These are phyloP conservation scores for Vitis hybrid DNA, from an alignment of 177 flowering plant species.

Conservation along the genomic window DNA sequence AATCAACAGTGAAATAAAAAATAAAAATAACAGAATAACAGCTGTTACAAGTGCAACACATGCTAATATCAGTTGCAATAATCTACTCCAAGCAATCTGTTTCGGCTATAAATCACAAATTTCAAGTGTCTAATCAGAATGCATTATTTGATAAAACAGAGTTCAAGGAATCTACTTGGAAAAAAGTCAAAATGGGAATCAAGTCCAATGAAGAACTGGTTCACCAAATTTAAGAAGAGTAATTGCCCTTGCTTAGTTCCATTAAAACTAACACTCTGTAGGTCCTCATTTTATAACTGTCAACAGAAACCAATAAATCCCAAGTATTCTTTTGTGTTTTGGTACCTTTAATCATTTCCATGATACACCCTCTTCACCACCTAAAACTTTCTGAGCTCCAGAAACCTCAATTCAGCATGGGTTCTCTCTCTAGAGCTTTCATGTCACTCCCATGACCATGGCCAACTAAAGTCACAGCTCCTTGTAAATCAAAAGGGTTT, in stretches of 20 bases:
- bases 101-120: too few species aligned
- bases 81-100: too few species aligned
- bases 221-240: slow-evolving; percentile 43
- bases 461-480: slow-evolving; percentile 61
- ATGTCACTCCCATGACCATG: slow-evolving; percentile 56
- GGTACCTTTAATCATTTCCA: slow-evolving; percentile 74
- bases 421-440: slow-evolving; percentile 51
- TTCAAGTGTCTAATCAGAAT: too few species aligned
- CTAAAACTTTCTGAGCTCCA: slow-evolving; percentile 75
- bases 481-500: slow-evolving; percentile 54
- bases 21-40: too few species aligned
- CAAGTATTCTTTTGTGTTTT: slow-evolving; percentile 58
- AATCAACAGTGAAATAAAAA: too few species aligned
- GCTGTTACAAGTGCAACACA: too few species aligned
- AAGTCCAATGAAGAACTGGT: too few species aligned
- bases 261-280: slow-evolving; percentile 42
- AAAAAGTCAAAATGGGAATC: too few species aligned
- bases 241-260: slow-evolving; percentile 77
- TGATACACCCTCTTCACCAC: slow-evolving; percentile 71
- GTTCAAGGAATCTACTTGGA: too few species aligned
- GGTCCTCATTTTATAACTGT: slow-evolving; percentile 60
- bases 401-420: slow-evolving; percentile 51
- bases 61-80: too few species aligned
- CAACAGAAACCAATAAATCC: slow-evolving; percentile 61
- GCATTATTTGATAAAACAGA: too few species aligned